These are phyloP conservation scores for Peronospora destructor DNA, from an alignment of 352 stramenopile species.

Conservation along the genomic window DNA sequence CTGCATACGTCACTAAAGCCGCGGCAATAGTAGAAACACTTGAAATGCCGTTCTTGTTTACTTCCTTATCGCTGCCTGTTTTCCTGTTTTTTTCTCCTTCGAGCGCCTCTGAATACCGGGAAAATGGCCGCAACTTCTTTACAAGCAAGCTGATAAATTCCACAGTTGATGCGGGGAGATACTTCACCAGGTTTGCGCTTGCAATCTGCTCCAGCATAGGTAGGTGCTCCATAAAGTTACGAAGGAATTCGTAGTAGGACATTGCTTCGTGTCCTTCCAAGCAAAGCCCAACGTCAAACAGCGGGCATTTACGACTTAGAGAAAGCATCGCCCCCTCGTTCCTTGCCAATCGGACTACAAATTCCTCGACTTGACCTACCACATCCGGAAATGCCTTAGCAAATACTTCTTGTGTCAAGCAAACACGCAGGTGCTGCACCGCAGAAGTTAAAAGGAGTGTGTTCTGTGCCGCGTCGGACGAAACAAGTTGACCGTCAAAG, in stretches of 20 bases:
- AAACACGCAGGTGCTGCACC: slow-evolving; percentile 46
- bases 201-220: slow-evolving; percentile 47
- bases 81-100: slow-evolving; percentile 68
- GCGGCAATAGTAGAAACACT: slow-evolving; percentile 70
- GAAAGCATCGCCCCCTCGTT: slow-evolving; percentile 28
- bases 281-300: slow-evolving; percentile 32
- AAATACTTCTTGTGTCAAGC: slow-evolving; percentile 49
- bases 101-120: slow-evolving; percentile 62
- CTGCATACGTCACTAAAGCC: slow-evolving; percentile 57
- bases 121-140: slow-evolving; percentile 75
- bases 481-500: slow-evolving; percentile 46
- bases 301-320: slow-evolving; percentile 47
- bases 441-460: slow-evolving; percentile 53
- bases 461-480: slow-evolving; percentile 34
- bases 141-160: slow-evolving; percentile 51
- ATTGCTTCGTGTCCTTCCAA: slow-evolving; percentile 18
- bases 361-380: slow-evolving; percentile 45
- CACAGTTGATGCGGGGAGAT: slow-evolving; percentile 29
- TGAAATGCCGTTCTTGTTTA: slow-evolving; percentile 65
- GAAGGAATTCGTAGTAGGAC: slow-evolving; percentile 65
- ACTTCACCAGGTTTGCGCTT: slow-evolving; percentile 42
- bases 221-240: slow-evolving; percentile 41
- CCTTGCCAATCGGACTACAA: slow-evolving; percentile 37
- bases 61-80: slow-evolving; percentile 69
- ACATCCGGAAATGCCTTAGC: slow-evolving; percentile 44